Conservation (phyloP, 2,329 filamentous ascomycete species). For the Fusarium lyarnte region DNA sequence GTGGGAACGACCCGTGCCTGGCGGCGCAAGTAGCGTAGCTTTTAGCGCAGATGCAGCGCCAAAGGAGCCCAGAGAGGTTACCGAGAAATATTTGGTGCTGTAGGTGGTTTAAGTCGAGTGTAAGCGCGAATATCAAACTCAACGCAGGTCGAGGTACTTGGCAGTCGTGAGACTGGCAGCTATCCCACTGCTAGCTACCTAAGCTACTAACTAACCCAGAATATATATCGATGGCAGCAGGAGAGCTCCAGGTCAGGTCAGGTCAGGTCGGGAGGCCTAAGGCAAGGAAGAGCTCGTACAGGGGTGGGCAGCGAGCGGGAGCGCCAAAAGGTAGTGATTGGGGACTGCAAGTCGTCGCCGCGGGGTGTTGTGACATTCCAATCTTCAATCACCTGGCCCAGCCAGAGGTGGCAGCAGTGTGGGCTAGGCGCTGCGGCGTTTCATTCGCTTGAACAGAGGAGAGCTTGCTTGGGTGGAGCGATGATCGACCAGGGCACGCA, state of each 20-base stretch:
- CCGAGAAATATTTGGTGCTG: conserved; percentile 14
- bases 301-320: conserved; percentile 36
- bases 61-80: conserved; percentile 33
- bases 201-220: not conserved
- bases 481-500: conserved; percentile 46
- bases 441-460: conserved; percentile 46
- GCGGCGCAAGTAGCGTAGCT: conserved; percentile 43
- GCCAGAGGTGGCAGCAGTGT: conserved; percentile 41
- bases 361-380: conserved; percentile 45
- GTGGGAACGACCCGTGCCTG: conserved; percentile 46
- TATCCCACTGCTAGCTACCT: conserved; percentile 12
- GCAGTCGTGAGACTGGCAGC: not conserved
- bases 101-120: conserved; percentile 10
- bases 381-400: conserved; percentile 45
- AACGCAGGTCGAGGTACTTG: conserved; percentile 2
- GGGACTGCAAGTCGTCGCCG: conserved; percentile 38
- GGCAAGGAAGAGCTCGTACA: conserved; percentile 25
- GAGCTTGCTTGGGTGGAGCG: conserved; percentile 41
- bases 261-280: conserved; percentile 6
- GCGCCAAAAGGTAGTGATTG: conserved; percentile 39
- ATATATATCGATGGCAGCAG: not conserved
- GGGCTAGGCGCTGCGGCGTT: conserved; percentile 48
- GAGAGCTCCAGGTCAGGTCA: conserved; percentile 6
- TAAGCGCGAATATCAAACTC: conserved; percentile 18
- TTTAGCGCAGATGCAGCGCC: conserved; percentile 43